Evolutionary conservation across 2,329 filamentous ascomycete species (phyloP).

Genomic region (Ilyonectria mors-panacis): DNA sequence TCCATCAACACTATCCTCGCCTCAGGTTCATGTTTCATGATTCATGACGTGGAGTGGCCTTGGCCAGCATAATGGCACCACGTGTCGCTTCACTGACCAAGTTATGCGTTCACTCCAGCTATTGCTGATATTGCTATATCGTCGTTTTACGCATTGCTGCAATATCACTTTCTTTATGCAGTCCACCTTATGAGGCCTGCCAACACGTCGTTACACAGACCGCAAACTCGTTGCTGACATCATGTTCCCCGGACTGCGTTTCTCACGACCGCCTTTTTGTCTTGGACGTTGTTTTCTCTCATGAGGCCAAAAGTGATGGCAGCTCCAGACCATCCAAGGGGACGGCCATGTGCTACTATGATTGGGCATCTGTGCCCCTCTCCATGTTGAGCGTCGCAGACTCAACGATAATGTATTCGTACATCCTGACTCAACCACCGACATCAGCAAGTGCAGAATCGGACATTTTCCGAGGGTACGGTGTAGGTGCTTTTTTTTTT

Average conservation of each 20-base stretch:
- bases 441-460: conserved; percentile 1
- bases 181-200: not conserved
- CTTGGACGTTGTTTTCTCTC: not conserved
- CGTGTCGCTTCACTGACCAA: conserved; percentile 30
- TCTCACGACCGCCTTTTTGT: not conserved
- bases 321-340: conserved; percentile 1
- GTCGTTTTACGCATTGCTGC: not conserved
- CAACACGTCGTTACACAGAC: not conserved
- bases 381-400: conserved; percentile 19
- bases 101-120: not conserved
- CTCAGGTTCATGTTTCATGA: conserved; percentile 34
- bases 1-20: conserved; percentile 26
- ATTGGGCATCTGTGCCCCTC: conserved; percentile 15
- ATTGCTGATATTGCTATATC: not conserved
- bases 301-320: not conserved
- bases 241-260: not conserved
- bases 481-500: not conserved
- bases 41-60: conserved; percentile 39
- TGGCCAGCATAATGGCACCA: conserved; percentile 31
- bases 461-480: not conserved
- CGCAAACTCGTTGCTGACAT: conserved; percentile 4
- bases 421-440: conserved; percentile 12
- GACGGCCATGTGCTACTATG: conserved; percentile 7
- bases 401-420: conserved; percentile 24
- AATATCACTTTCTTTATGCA: conserved; percentile 15